Conservation (phyloP, 2,329 filamentous ascomycete genomes). For the Rosellinia necatrix region DNA sequence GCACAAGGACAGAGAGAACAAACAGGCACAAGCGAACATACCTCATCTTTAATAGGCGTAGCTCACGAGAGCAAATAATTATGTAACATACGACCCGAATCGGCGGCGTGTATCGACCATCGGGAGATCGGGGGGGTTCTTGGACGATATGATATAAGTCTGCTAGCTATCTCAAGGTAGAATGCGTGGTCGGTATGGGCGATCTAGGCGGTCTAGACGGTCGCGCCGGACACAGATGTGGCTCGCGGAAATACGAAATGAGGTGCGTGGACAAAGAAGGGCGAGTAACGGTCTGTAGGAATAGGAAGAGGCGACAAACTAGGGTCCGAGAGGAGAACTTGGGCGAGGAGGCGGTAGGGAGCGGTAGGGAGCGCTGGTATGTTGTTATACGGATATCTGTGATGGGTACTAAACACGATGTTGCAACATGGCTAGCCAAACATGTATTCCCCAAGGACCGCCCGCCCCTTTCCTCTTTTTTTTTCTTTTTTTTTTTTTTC, state of each 20-base stretch:
- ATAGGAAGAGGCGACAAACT: not conserved
- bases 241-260: constrained; percentile 1
- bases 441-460: not conserved
- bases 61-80: not conserved
- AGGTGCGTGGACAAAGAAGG: not conserved
- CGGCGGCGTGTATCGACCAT: not conserved
- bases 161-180: too few species aligned
- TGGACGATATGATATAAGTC: too few species aligned
- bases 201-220: too few species aligned
- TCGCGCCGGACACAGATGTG: too few species aligned
- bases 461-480: constrained; percentile 1
- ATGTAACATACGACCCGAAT: not conserved
- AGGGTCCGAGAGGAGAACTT: constrained; percentile 1
- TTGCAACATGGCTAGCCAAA: not conserved
- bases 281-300: not conserved
- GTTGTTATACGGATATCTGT: not conserved
- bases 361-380: not conserved
- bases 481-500: not conserved
- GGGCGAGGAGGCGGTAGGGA: not conserved
- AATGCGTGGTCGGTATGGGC: too few species aligned
- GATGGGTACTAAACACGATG: not conserved
- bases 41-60: constrained; percentile 2
- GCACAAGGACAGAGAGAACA: not conserved
- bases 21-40: not conserved
- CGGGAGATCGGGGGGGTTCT: not conserved